These are phyloP conservation scores for Neoboletus magnificus DNA, from an alignment of 768 basidiomycete species.

Conservation along the genomic window DNA sequence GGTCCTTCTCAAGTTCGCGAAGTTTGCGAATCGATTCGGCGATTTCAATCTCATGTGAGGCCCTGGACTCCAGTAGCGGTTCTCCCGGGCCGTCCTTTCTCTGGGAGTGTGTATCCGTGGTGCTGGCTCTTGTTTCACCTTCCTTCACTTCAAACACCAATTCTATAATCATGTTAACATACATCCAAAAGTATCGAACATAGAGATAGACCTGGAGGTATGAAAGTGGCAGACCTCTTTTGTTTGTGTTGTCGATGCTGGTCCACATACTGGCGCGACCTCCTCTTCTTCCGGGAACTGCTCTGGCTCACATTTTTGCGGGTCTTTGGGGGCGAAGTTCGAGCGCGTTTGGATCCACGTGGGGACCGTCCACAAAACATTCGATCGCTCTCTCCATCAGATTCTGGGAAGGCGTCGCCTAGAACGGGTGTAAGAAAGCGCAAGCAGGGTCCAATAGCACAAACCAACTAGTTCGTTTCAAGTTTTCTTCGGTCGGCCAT, in stretches of 20 bases:
- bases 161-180: constrained; percentile 9
- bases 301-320: constrained; percentile 40
- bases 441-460: not conserved
- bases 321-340: constrained; percentile 45
- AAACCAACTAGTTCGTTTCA: constrained; percentile 51
- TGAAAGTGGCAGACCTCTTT: constrained; percentile 33
- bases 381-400: constrained; percentile 26
- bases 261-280: constrained; percentile 38
- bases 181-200: not conserved
- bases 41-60: constrained; percentile 41
- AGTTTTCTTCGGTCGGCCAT: constrained; percentile 25
- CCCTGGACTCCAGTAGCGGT: constrained; percentile 34
- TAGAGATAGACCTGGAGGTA: constrained; percentile 18
- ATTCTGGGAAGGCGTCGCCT: constrained; percentile 24
- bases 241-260: constrained; percentile 39
- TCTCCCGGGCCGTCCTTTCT: not conserved
- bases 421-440: constrained; percentile 1
- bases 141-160: constrained; percentile 11
- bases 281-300: constrained; percentile 39
- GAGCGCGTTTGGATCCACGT: constrained; percentile 42
- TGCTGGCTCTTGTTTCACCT: constrained; percentile 2
- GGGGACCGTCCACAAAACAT: constrained; percentile 32
- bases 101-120: constrained; percentile 5
- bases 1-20: constrained; percentile 62
- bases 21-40: constrained; percentile 66